Evolutionary conservation across 1,284 basidiomycete genomes (phyloP), one percentile per base, ranked within the genome.

Genomic region (Cryptococcus amylolentus): DNA sequence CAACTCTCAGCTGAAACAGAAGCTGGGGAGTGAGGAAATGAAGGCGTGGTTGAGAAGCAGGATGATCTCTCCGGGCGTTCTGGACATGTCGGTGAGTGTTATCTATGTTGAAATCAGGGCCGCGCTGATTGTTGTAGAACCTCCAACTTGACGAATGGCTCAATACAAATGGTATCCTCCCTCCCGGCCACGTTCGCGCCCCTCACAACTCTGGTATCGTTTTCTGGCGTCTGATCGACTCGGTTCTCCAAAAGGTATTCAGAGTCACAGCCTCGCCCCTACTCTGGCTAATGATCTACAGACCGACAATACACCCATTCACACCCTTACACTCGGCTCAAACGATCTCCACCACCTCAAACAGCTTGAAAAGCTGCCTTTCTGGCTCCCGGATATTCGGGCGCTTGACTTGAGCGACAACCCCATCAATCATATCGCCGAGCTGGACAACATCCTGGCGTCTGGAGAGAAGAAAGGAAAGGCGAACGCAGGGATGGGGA

Each of bases 401-500:
- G 73, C 73, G 5, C 66, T 77, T 16, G 75, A 77, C 52, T 67
- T 77, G 28, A 72, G 69, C 51, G 58, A 67, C 53, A 77, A 77
- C 57, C 71, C 71, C 2, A 68, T 75, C 54, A 51, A 47, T 28
- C 44, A 53, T 26, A 55, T 66, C 37, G 47, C 59, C 40, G 67
- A 70, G 54, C 64, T 75, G 28, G 66, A 69, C 48, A 55, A 68
- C 38, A 61, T 75, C 8, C 63, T 69, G 31, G 59, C 59, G 20
- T 39, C 57, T 0, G 67, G 69, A 46, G 72, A 75, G 49, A 68
- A 69, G 59, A 71, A 69, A 64, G 71, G 68, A 40, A 73, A 73
- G 41, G 70, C 69, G 5, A 68, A 61, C 18, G 58, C 65, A 10
- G 72, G 66, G 9, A 58, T 59, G 4, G 71, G 72, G 20, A 66